Evolutionary conservation across 768 basidiomycete species (phyloP).

Genomic region (Mrakia hoshinonis): DNA sequence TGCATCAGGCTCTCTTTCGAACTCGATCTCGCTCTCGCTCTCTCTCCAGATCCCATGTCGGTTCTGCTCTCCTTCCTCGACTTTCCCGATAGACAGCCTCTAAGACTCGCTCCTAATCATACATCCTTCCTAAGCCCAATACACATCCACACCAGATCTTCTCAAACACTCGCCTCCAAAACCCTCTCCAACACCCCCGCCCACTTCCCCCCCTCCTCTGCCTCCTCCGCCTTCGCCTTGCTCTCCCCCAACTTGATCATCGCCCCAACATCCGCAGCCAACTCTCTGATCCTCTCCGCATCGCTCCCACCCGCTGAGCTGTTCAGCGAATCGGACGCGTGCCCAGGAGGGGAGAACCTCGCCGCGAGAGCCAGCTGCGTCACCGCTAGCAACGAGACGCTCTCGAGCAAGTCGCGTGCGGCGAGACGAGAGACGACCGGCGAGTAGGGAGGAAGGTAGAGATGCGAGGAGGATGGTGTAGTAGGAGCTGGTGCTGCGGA

Average conservation of each 20-base stretch:
- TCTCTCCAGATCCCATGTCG: too few species aligned
- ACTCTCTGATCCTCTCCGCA: neutral
- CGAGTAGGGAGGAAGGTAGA: slow-evolving; percentile 28
- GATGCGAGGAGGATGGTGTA: slow-evolving; percentile 35
- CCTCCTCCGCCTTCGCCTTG: neutral
- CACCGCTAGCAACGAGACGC: slow-evolving; percentile 8
- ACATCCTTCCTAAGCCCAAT: too few species aligned
- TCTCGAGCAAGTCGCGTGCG: neutral
- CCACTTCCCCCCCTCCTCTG: slow-evolving; percentile 1
- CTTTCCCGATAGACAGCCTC: too few species aligned
- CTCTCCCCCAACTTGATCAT: neutral
- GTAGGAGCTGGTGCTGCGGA: neutral
- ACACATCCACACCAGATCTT: too few species aligned
- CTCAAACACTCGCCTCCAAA: neutral
- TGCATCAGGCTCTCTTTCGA: too few species aligned
- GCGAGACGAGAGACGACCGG: neutral
- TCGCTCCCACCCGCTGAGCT: neutral
- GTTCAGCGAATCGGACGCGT: neutral
- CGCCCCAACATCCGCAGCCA: slow-evolving; percentile 5
- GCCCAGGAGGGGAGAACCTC: neutral
- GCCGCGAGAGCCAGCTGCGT: slow-evolving; percentile 13
- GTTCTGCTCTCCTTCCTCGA: too few species aligned
- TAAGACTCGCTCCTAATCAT: too few species aligned
- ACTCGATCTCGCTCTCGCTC: too few species aligned
- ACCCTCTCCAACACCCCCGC: neutral